phyloP scores from a whole-genome alignment of 2,329 filamentous ascomycete species.

The Ceratocystis lukuohia region DNA sequence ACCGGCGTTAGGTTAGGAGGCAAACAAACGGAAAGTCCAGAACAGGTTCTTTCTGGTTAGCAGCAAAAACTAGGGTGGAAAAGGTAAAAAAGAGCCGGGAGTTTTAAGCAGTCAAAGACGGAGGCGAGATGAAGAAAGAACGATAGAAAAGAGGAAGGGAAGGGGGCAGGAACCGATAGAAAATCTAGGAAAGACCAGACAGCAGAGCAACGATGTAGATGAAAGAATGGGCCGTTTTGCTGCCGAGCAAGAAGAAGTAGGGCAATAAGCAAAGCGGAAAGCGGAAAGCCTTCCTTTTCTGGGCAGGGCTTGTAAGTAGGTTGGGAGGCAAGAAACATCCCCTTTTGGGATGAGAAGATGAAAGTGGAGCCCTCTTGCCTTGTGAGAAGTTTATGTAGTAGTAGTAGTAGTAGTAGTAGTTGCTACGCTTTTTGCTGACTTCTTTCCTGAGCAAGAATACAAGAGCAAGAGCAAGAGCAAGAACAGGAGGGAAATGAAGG shows the following conservation, averaged over 20 bases:
- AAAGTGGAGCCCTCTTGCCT: neutral
- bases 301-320: neutral
- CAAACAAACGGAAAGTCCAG: neutral
- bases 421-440: neutral
- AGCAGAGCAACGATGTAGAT: constrained; percentile 13
- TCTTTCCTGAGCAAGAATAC: neutral
- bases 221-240: constrained; percentile 4
- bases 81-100: neutral
- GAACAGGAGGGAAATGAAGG: neutral
- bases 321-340: neutral
- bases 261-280: constrained; percentile 5
- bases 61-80: neutral
- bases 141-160: neutral
- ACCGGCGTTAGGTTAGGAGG: neutral
- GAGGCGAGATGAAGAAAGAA: constrained; percentile 11
- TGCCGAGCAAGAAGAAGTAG: neutral
- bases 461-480: neutral
- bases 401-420: neutral
- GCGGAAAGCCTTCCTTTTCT: neutral
- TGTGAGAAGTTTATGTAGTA: neutral
- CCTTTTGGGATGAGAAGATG: neutral
- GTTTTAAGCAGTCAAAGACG: neutral
- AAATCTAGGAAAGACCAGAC: neutral
- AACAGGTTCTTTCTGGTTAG: neutral
- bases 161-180: neutral